Evolutionary conservation across 2,329 filamentous ascomycete genomes (phyloP), one percentile per base, ranked within the genome.

Genomic region (Botrytis elliptica): DNA sequence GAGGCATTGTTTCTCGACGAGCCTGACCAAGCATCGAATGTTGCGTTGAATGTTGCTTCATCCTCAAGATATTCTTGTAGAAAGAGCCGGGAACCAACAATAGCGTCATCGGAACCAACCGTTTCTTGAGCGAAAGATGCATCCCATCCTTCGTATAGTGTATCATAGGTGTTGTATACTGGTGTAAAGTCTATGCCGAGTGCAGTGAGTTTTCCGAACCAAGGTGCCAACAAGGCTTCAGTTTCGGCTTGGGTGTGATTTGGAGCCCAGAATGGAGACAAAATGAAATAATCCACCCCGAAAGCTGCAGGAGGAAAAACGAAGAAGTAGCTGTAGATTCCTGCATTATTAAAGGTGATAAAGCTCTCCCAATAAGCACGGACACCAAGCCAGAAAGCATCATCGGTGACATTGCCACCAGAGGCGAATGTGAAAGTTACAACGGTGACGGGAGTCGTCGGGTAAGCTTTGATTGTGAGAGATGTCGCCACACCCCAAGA

Each of bases 401-500:
- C 79, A 0, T 86, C 85, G 5, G 87, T 82, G 3, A 82, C 79
- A 0, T 82, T 83, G 4, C 86, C 81, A 70, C 86, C 83, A 33
- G 85, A 86, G 0, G 83, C 81, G 4, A 88, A 81, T 0, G 86
- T 81, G 22, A 85, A 86, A n/a, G 82, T 81, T 0, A 84, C 80
- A 6, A 82, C 80, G 4, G 80, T 76, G 1, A 82, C 82, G 0
- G 80, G 80, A 0, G 80, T 79, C 3, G 79, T 79, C 1, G 84
- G 85, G 0, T 85, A 83, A 0, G 86, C 86, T 74, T 86, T 85
- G 25, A 88, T 79, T 0, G 88, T 90, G 49, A 91, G 81, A 0
- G 87, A 88, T 1, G 85, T 85, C 29, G 91, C 84, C 1, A 91
- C 84, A 0, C 87, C 89, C 77, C 89, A 91, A 0, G 88, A 90